phyloP scores from a whole-genome alignment of 192 early-diverging fungal species.

The Coemansia sp. region DNA sequence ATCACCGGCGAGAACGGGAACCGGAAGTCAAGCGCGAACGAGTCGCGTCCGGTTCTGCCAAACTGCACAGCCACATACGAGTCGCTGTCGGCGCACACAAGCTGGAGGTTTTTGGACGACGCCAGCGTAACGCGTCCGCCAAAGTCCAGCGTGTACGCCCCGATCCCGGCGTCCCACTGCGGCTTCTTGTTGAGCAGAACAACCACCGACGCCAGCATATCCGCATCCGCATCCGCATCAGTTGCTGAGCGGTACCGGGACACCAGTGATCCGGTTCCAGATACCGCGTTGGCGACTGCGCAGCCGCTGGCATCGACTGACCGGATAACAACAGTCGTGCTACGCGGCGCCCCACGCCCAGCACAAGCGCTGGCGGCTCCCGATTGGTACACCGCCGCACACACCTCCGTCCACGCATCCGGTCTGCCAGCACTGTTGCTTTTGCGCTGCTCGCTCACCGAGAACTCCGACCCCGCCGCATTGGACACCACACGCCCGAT shows the following conservation, averaged over 20 bases:
- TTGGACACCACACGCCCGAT: conserved; percentile 62
- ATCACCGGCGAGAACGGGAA: conserved; percentile 88
- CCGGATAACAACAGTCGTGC: conserved; percentile 81
- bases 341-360: conserved; percentile 88
- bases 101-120: conserved; percentile 97
- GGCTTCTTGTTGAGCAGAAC: conserved; percentile 87
- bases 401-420: conserved; percentile 17
- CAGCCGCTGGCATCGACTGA: conserved; percentile 18
- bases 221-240: conserved; percentile 7
- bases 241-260: conserved; percentile 6
- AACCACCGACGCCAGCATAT: conserved; percentile 51
- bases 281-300: background rate
- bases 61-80: conserved; percentile 96
- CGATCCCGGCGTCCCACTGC: conserved; percentile 88
- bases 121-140: conserved; percentile 82
- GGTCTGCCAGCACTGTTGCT: background rate
- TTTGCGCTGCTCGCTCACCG: conserved; percentile 60
- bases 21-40: conserved; percentile 87
- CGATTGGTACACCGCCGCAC: conserved; percentile 72
- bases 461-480: conserved; percentile 82
- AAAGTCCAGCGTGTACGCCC: conserved; percentile 93
- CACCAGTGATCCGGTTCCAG: background rate
- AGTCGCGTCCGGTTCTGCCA: conserved; percentile 72
- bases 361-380: conserved; percentile 65
- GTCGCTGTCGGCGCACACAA: conserved; percentile 88